Base-by-base conservation (phyloP, 2,329 filamentous ascomycete genomes). In the Emergomyces orientalis region DNA sequence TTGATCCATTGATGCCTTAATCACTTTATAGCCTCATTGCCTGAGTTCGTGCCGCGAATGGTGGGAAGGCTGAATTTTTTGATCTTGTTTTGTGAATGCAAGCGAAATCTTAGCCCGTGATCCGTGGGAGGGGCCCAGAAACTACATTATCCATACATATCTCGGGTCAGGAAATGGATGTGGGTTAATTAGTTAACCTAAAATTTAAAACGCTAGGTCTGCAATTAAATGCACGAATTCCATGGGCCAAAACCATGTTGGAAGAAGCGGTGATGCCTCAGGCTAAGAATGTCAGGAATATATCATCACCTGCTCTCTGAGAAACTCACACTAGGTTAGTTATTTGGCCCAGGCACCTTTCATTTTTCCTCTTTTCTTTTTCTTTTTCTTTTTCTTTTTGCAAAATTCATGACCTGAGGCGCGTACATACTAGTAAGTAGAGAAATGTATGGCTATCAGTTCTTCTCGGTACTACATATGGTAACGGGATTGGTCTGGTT, bases 251-350 rank as follows among this genome's bases (percentile, higher is more conserved):
- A n/a, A n/a, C n/a, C n/a, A n/a, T n/a, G n/a, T 14, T 7, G 19
- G 22, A 43, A 57, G 55, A 39, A 43, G 55, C 55, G 34, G 55
- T 57, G 55, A 57, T 43, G 55, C 55, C 55, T 57, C 55, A 57
- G 55, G 55, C 55, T 43, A 25, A 4, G 9, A 45, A 57, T 57
- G 6, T 25, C n/a, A 52, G 11, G 5, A 17, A 32, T 27, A 47
- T 8, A 47, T 22, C 27, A 27, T 52, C 49, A 30, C 25, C 25
- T 30, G 9, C 5, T 51, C 7, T 30, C n/a, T 13, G 43, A 9
- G 43, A 22, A 22, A 22, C 6, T 19, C 43, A 47, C 6, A 22
- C 11, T 17, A 6, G 39, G 19, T 43, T 43, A 43, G 39, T 43
- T 19, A 5, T 1, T 6, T 19, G 43, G n/a, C 43, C 43, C 7